These are phyloP conservation scores for Penicillium sclerotiorum DNA, from an alignment of 2,329 filamentous ascomycete genomes.

Conservation along the genomic window DNA sequence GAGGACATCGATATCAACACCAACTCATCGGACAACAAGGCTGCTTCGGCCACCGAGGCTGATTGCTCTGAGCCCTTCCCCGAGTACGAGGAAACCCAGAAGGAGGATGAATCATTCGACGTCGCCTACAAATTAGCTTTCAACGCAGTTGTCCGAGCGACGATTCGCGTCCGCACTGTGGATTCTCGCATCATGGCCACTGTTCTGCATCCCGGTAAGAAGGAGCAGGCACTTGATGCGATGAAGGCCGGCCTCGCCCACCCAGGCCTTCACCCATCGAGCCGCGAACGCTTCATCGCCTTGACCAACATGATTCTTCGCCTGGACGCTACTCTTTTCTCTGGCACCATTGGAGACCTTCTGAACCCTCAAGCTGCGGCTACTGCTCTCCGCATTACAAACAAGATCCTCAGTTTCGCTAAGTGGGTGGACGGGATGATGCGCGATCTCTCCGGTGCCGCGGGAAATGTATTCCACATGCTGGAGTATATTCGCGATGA, in stretches of 20 bases:
- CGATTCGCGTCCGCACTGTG: slow-evolving; percentile 18
- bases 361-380: slow-evolving; percentile 13
- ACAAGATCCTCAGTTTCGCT: slow-evolving; percentile 18
- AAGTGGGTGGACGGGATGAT: slow-evolving; percentile 18
- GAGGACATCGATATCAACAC: too few species aligned
- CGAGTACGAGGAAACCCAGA: background rate
- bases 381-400: slow-evolving; percentile 11
- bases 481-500: slow-evolving; percentile 18
- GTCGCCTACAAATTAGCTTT: slow-evolving; percentile 24
- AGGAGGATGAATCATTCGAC: slow-evolving; percentile 1
- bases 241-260: slow-evolving; percentile 19
- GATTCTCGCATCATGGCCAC: slow-evolving; percentile 11
- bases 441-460: slow-evolving; percentile 10
- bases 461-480: slow-evolving; percentile 7
- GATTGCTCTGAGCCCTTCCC: background rate
- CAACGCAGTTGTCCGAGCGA: slow-evolving; percentile 24
- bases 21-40: too few species aligned
- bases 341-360: slow-evolving; percentile 9
- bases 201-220: slow-evolving; percentile 3
- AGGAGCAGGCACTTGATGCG: slow-evolving; percentile 14
- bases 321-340: slow-evolving; percentile 28
- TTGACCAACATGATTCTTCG: slow-evolving; percentile 26
- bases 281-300: slow-evolving; percentile 20
- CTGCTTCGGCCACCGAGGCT: too few species aligned
- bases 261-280: slow-evolving; percentile 11